Evolutionary conservation across 2,329 filamentous ascomycete species (phyloP).

Genomic region (Ploettnerulaceae sp.): DNA sequence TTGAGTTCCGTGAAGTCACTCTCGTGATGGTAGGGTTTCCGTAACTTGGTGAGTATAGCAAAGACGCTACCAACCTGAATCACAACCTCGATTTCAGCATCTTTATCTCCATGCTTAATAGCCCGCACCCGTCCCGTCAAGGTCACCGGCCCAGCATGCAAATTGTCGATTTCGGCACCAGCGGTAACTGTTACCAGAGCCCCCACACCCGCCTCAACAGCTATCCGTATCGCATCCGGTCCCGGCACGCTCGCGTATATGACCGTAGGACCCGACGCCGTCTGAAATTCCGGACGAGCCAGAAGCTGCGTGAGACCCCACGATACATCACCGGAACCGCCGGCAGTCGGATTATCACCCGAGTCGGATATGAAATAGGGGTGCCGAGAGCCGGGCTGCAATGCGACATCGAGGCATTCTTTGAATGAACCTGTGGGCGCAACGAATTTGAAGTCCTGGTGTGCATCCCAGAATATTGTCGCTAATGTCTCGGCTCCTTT

Average conservation of each 20-base stretch:
- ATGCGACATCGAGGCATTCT: constrained; percentile 44
- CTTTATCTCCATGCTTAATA: constrained; percentile 45
- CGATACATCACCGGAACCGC: constrained; percentile 49
- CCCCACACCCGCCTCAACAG: constrained; percentile 43
- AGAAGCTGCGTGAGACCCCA: constrained; percentile 46
- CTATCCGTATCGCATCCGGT: constrained; percentile 39
- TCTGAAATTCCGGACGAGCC: constrained; percentile 41
- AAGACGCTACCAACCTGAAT: constrained; percentile 46
- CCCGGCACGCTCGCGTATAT: constrained; percentile 52
- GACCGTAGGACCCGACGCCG: constrained; percentile 37
- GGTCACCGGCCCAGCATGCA: constrained; percentile 45
- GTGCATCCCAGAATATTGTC: constrained; percentile 43
- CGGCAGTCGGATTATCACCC: constrained; percentile 51
- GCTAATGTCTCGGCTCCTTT: constrained; percentile 43
- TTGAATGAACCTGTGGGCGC: constrained; percentile 45
- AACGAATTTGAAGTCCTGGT: constrained; percentile 46
- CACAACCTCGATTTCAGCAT: constrained; percentile 46
- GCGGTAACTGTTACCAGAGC: constrained; percentile 46
- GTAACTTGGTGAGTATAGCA: constrained; percentile 46
- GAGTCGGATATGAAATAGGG: constrained; percentile 53
- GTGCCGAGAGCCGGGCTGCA: constrained; percentile 35
- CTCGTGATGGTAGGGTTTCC: constrained; percentile 51
- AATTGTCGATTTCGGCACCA: constrained; percentile 45
- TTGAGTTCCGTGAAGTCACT: constrained; percentile 46
- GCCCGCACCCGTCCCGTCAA: constrained; percentile 47